Evolutionary conservation across 805 yeast genomes (phyloP), one percentile per base, ranked within the genome.

Genomic region (Saturnispora sekii): DNA sequence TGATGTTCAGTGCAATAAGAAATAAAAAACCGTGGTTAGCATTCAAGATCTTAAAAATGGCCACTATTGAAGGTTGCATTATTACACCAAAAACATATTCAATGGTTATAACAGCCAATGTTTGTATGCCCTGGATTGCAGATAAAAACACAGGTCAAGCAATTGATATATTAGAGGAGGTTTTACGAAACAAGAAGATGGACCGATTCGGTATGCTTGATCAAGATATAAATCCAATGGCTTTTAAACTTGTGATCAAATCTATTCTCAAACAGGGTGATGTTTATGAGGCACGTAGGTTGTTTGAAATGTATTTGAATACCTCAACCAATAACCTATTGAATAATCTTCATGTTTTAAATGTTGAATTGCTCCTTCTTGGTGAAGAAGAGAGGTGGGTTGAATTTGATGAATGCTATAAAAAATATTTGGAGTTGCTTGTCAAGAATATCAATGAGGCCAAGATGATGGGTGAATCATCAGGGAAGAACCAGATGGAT

Each of bases 351-450:
- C 59, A 58, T 40, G 51, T 61, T 34, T 50, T 61, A 29, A 48
- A 53, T 31, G 44, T 47, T 15, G 65, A 61, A 43, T 44, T 61
- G 34, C 43, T 57, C 49, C 35, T 61, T 32, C 46, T 61, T 17
- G 65, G 62, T 11, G 58, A 55, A 38, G 65, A 61, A 43, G 44
- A 47, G 26, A 54, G 65, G 15, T 61, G 65, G 65, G 49, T 50
- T 40, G 65, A 61, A 35, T 61, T 61, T 47, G 58, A 57, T 29
- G 53, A 52, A 17, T 53, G 59, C 35, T 61, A 58, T 44, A 46
- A 46, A 26, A 50, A 62, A 35, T 61, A 50, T 39, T 12, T 55
- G 10, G 40, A 44, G 11, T 33, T 60, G 10, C 39, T 60, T 3
- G 48, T 38, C 10, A 40, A 44, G 7, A 48, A 48, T 30, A 35